Evolutionary conservation across 1,284 basidiomycete species (phyloP).

Genomic region (Irpex rosettiformis): DNA sequence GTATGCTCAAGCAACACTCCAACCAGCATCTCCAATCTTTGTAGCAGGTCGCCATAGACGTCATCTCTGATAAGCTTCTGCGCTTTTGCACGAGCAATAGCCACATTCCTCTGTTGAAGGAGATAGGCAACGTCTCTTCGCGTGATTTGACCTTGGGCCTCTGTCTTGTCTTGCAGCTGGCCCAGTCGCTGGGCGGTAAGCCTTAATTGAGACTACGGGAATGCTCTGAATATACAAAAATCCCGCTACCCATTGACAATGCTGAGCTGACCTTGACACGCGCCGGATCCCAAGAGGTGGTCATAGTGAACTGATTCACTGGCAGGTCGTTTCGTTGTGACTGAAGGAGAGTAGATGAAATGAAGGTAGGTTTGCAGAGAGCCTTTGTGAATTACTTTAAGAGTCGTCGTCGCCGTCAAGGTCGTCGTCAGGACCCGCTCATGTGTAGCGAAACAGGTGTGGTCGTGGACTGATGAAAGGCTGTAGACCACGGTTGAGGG

Average conservation of each 20-base stretch:
- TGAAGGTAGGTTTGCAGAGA: background rate
- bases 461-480: background rate
- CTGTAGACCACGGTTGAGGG: background rate
- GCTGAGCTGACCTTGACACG: slow-evolving; percentile 41
- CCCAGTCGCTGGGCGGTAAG: slow-evolving; percentile 61
- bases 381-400: background rate
- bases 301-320: slow-evolving; percentile 3
- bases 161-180: slow-evolving; percentile 65
- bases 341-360: background rate
- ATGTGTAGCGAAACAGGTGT: background rate
- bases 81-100: slow-evolving; percentile 64
- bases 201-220: slow-evolving; percentile 53
- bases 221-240: background rate
- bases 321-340: slow-evolving; percentile 1
- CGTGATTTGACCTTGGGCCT: slow-evolving; percentile 57
- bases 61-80: slow-evolving; percentile 66
- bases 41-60: slow-evolving; percentile 54
- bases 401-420: background rate
- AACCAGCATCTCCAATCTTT: slow-evolving; percentile 63
- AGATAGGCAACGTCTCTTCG: slow-evolving; percentile 65
- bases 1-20: slow-evolving; percentile 57
- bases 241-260: background rate
- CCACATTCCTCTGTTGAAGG: slow-evolving; percentile 55
- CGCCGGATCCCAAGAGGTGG: slow-evolving; percentile 19
- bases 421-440: background rate